Percentiles rank a stretch among this genome's conserved stretches.
These are phyloP conservation scores for Gossypium gossypioides DNA, from an alignment of 441 rosid genomes.

Conservation along the genomic window DNA sequence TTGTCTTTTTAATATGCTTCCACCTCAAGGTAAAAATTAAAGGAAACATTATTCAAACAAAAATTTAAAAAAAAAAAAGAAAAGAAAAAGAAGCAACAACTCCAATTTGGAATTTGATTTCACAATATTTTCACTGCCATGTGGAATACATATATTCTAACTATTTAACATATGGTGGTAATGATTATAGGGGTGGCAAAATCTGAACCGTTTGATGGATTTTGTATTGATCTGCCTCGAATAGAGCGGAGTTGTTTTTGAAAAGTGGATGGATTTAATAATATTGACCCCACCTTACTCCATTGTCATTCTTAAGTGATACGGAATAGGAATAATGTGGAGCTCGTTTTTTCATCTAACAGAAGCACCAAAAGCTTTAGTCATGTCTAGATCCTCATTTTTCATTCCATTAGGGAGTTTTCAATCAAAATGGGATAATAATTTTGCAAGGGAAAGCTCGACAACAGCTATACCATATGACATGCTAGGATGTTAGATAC, in stretches of 20 bases:
- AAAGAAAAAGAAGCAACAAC: background rate
- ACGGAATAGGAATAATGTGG: background rate
- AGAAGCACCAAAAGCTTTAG: background rate
- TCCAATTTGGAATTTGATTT: background rate
- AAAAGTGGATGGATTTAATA: no score
- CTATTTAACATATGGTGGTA: background rate
- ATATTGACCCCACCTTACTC: no score
- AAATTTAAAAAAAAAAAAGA: background rate
- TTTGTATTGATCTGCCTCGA: no score
- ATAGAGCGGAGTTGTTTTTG: no score
- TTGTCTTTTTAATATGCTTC: no score
- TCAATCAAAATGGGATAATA: conserved; percentile 36
- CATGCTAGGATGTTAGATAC: no score
- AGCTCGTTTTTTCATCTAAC: conserved; percentile 14
- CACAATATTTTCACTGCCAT: background rate
- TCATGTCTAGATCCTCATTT: conserved; percentile 18
- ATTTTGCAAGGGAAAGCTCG: background rate
- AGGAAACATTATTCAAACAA: background rate
- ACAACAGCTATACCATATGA: background rate
- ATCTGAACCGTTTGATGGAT: no score
- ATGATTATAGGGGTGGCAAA: no score
- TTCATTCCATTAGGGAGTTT: conserved; percentile 20
- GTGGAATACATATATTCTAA: background rate
- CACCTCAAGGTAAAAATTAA: background rate
- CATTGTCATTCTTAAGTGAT: background rate